A percentile compares a stretch with the other conserved stretches of the same genome.
Evolutionary conservation across 2,329 filamentous ascomycete genomes (phyloP).

Genomic region (Orbilia brochopaga): DNA sequence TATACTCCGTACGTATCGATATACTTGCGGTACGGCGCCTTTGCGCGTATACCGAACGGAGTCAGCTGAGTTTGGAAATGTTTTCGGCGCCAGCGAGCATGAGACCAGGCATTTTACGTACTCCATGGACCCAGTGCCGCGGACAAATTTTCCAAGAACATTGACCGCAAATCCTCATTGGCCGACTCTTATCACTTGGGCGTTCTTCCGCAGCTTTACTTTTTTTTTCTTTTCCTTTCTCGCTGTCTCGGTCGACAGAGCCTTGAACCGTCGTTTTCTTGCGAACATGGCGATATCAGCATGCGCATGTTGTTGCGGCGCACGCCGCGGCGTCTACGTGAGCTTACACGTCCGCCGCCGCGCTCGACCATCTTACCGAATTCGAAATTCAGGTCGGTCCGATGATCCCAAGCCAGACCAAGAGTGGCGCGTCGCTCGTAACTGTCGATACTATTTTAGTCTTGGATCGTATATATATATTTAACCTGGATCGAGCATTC

Average conservation of each 20-base stretch:
- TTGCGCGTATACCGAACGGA: slow-evolving; percentile 44
- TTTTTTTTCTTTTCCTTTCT: neutral
- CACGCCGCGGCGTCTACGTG: neutral
- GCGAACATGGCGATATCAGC: neutral
- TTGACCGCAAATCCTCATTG: neutral
- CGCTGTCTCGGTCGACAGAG: too few species aligned
- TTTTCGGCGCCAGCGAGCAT: slow-evolving; percentile 43
- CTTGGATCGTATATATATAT: neutral
- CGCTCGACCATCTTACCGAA: neutral
- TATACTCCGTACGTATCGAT: neutral
- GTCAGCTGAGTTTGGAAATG: slow-evolving; percentile 37
- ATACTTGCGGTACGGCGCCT: neutral
- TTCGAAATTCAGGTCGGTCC: neutral
- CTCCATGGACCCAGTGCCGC: too few species aligned
- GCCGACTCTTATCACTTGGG: neutral
- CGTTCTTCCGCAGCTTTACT: neutral
- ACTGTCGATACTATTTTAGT: neutral
- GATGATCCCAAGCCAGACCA: too few species aligned
- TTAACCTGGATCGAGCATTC: neutral
- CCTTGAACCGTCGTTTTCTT: neutral
- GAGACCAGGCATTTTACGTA: neutral
- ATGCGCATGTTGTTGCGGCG: neutral
- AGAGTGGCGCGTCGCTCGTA: neutral
- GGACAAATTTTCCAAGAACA: too few species aligned
- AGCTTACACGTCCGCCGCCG: neutral